A percentile compares a stretch with the other conserved stretches of the same genome.
Evolutionary conservation across 2,329 filamentous ascomycete genomes (phyloP).

Genomic region (Gyromitra esculenta): DNA sequence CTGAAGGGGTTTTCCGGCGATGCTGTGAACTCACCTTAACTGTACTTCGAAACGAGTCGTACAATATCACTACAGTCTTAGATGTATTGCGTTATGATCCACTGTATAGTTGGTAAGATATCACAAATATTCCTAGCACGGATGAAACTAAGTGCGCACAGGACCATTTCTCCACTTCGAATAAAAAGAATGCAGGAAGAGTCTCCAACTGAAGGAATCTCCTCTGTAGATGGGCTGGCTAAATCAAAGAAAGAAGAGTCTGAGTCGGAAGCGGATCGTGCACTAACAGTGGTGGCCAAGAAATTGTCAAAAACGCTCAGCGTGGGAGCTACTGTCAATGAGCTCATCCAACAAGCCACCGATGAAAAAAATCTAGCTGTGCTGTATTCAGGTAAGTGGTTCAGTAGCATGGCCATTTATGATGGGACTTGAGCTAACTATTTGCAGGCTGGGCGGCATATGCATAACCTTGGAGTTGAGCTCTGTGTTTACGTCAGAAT

Average conservation of each 20-base stretch:
- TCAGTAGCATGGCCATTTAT: background rate
- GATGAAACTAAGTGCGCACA: slow-evolving; percentile 27
- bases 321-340: slow-evolving; percentile 93
- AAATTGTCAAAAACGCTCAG: slow-evolving; percentile 94
- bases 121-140: background rate
- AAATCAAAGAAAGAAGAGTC: slow-evolving; percentile 61
- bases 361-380: slow-evolving; percentile 93
- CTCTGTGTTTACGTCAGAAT: background rate
- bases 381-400: slow-evolving; percentile 77
- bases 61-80: slow-evolving; percentile 97
- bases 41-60: slow-evolving; percentile 90
- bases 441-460: slow-evolving; percentile 63
- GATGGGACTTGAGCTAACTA: slow-evolving; percentile 27
- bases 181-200: slow-evolving; percentile 73
- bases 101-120: slow-evolving; percentile 82
- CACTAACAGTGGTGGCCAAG: slow-evolving; percentile 91
- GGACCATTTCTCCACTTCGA: slow-evolving; percentile 64
- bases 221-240: slow-evolving; percentile 15
- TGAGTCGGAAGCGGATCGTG: slow-evolving; percentile 82
- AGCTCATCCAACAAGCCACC: slow-evolving; percentile 93
- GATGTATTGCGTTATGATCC: slow-evolving; percentile 99
- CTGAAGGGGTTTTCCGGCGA: slow-evolving; percentile 94
- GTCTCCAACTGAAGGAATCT: slow-evolving; percentile 33
- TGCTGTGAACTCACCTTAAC: slow-evolving; percentile 98
- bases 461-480: slow-evolving; percentile 58